Conservation (phyloP, 768 basidiomycete genomes). For the Suillus decipiens region DNA sequence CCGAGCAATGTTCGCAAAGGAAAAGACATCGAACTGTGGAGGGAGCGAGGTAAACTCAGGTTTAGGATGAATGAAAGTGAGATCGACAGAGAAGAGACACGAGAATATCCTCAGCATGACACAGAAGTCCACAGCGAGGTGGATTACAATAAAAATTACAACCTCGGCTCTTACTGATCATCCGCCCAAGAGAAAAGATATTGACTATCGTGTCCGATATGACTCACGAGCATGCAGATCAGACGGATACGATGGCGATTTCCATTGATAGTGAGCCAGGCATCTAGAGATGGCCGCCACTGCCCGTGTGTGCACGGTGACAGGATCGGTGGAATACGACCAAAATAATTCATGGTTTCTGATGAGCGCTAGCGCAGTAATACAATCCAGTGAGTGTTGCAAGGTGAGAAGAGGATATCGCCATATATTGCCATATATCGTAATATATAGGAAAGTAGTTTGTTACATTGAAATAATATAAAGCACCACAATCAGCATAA, state of each 20-base stretch:
- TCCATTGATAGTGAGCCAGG: conserved; percentile 1
- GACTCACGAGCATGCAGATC: conserved; percentile 4
- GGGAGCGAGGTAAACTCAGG: not conserved
- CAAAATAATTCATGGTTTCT: not conserved
- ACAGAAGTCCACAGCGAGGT: not conserved
- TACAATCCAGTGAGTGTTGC: not conserved
- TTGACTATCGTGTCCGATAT: not conserved
- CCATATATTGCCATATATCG: too few relatives aligned
- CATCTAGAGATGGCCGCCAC: not conserved
- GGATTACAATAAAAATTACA: not conserved
- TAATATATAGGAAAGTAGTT: too few relatives aligned
- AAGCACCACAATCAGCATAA: too few relatives aligned
- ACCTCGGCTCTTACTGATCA: conserved; percentile 1
- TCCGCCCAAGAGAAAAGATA: not conserved
- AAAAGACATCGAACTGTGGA: not conserved
- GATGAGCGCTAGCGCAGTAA: not conserved
- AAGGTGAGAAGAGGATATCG: too few relatives aligned
- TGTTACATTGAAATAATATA: too few relatives aligned
- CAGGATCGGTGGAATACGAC: not conserved
- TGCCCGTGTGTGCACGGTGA: not conserved
- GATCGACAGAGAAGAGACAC: conserved; percentile 3
- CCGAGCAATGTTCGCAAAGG: not conserved
- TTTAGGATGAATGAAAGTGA: not conserved
- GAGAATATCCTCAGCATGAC: not conserved
- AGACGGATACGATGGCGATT: not conserved